Conservation (phyloP, 768 basidiomycete species). For the Boletales sp. region DNA sequence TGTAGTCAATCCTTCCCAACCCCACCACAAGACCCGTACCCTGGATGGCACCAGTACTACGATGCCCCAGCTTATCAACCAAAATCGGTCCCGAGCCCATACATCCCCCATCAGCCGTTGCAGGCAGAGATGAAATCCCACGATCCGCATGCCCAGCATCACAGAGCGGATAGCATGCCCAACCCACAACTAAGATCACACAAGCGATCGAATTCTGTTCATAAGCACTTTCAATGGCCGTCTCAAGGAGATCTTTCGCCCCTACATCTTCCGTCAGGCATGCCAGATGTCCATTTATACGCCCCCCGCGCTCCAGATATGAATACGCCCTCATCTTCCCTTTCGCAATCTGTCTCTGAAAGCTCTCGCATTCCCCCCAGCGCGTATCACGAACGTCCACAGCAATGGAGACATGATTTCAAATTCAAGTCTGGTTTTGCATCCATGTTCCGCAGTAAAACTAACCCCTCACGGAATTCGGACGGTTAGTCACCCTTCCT, state of each 20-base stretch:
- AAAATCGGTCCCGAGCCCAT: slow-evolving; percentile 27
- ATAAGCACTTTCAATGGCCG: slow-evolving; percentile 12
- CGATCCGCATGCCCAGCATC: slow-evolving; percentile 6
- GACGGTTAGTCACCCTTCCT: slow-evolving; percentile 16
- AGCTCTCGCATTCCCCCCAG: slow-evolving; percentile 9
- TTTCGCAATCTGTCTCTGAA: slow-evolving; percentile 15
- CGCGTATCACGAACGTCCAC: slow-evolving; percentile 21
- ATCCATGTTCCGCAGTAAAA: slow-evolving; percentile 25
- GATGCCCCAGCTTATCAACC: slow-evolving; percentile 9
- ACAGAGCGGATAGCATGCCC: slow-evolving; percentile 4
- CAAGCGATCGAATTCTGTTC: slow-evolving; percentile 4
- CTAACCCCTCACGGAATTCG: slow-evolving; percentile 7
- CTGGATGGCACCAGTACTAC: slow-evolving; percentile 4
- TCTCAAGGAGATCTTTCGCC: slow-evolving; percentile 20
- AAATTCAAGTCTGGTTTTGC: slow-evolving; percentile 30
- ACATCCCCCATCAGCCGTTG: slow-evolving; percentile 23
- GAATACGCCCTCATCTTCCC: slow-evolving; percentile 25
- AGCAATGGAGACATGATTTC: slow-evolving; percentile 30
- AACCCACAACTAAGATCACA: neutral
- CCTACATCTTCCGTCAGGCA: slow-evolving; percentile 14
- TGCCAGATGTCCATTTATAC: slow-evolving; percentile 16
- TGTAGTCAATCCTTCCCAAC: slow-evolving; percentile 5
- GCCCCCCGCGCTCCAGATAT: slow-evolving; percentile 14
- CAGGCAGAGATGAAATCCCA: slow-evolving; percentile 8
- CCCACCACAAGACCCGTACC: slow-evolving; percentile 13